Conservation (phyloP, 176 grass and related monocot species). For the Ampelocalamus luodianensis region DNA sequence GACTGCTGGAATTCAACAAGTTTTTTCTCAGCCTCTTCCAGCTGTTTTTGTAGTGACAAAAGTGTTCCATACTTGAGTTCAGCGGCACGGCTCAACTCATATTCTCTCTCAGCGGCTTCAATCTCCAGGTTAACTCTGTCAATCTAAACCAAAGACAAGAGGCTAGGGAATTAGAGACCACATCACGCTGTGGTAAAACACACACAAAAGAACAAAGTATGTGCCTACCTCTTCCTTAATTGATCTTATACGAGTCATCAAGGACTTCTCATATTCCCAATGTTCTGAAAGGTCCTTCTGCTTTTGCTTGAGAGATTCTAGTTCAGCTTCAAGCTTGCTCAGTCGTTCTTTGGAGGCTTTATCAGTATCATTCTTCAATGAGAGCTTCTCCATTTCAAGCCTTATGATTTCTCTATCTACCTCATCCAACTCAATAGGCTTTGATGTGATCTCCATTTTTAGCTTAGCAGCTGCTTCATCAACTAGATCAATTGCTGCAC, state of each 20-base stretch:
- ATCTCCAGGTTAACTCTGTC: constrained; percentile 98
- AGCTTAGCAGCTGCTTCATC: constrained; percentile 95
- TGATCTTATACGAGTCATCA: constrained; percentile 84
- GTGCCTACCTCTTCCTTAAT: constrained; percentile 86
- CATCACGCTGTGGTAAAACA: constrained; percentile 18
- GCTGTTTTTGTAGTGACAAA: constrained; percentile 74
- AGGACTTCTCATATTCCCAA: constrained; percentile 91
- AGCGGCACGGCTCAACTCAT: constrained; percentile 85
- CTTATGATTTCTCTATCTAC: constrained; percentile 88
- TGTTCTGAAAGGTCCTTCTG: constrained; percentile 77
- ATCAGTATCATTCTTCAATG: constrained; percentile 85
- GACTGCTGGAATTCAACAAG: constrained; percentile 84
- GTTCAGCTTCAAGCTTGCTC: constrained; percentile 82
- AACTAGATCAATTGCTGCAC: constrained; percentile 95
- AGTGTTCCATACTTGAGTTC: constrained; percentile 93
- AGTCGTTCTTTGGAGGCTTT: constrained; percentile 90
- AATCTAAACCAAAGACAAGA: constrained; percentile 57
- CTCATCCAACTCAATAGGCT: constrained; percentile 93
- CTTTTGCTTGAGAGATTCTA: constrained; percentile 82
- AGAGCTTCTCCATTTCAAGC: constrained; percentile 98
- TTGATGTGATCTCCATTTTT: constrained; percentile 99
- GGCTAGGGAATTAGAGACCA: constrained; percentile 18
- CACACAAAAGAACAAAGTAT: constrained; percentile 34
- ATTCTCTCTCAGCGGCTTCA: constrained; percentile 89
- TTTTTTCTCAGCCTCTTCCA: constrained; percentile 87